These are phyloP conservation scores for Saccharomycopsis guyanensis DNA, from an alignment of 805 yeast genomes.

Conservation along the genomic window DNA sequence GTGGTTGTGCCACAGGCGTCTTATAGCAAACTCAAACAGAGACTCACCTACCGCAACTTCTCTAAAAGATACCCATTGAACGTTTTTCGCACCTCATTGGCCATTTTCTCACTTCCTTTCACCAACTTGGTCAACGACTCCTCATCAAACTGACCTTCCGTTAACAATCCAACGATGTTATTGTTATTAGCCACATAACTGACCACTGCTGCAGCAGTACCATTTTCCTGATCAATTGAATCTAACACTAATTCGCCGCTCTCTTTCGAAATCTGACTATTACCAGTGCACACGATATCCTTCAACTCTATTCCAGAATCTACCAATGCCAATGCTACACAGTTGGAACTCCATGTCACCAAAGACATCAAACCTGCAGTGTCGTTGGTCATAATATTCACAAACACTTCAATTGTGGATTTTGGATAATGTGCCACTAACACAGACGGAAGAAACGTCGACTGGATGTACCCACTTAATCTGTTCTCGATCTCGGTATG, in stretches of 20 bases:
- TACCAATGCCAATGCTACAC: conserved; percentile 65
- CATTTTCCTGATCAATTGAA: conserved; percentile 2
- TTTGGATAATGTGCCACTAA: conserved; percentile 76
- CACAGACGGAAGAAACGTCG: conserved; percentile 45
- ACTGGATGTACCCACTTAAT: conserved; percentile 39
- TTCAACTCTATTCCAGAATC: conserved; percentile 79
- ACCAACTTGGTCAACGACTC: conserved; percentile 19
- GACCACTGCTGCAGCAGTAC: conserved; percentile 26
- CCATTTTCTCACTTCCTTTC: conserved; percentile 16
- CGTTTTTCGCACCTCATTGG: conserved; percentile 14
- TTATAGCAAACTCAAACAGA: not conserved
- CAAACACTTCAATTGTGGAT: conserved; percentile 73
- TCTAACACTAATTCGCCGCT: conserved; percentile 11
- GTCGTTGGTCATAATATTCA: conserved; percentile 48
- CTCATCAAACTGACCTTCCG: conserved; percentile 31
- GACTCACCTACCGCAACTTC: too few species aligned
- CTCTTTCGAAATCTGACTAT: conserved; percentile 26
- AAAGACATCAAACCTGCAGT: conserved; percentile 32
- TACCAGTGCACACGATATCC: conserved; percentile 69
- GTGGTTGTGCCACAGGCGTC: too few species aligned
- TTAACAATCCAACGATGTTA: conserved; percentile 56
- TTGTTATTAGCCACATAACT: conserved; percentile 48
- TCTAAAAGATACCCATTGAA: conserved; percentile 9
- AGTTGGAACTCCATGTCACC: conserved; percentile 48
- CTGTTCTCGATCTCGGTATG: conserved; percentile 37